phyloP scores from a whole-genome alignment of 1,284 basidiomycete species.

The Heterobasidion occidentale region DNA sequence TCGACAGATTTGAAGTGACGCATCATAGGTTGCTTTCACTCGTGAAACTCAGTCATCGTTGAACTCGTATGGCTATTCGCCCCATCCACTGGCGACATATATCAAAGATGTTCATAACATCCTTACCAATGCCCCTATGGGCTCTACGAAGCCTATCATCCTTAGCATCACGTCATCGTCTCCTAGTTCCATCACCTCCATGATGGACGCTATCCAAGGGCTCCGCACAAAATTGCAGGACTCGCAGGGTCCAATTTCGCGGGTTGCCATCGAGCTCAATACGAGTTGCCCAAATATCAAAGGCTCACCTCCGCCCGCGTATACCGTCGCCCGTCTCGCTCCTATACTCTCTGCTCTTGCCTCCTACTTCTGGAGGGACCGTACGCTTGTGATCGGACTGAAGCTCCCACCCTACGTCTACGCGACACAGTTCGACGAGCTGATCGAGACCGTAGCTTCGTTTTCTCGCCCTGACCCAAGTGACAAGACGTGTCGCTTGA shows the following conservation, averaged over 20 bases:
- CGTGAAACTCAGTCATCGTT: constrained; percentile 43
- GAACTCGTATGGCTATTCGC: constrained; percentile 80
- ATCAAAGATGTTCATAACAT: constrained; percentile 53
- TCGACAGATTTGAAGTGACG: neutral
- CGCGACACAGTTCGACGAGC: constrained; percentile 48
- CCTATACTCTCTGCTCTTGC: constrained; percentile 48
- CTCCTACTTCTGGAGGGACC: constrained; percentile 24
- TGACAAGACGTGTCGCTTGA: constrained; percentile 15
- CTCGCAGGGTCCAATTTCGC: constrained; percentile 18
- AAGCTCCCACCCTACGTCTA: constrained; percentile 78
- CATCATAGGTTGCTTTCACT: constrained; percentile 50
- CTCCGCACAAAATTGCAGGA: constrained; percentile 40
- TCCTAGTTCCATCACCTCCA: constrained; percentile 37
- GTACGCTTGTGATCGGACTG: constrained; percentile 48
- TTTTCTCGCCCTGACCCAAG: constrained; percentile 15
- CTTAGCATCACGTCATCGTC: constrained; percentile 64
- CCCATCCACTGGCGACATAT: constrained; percentile 57
- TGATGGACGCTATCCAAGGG: constrained; percentile 50
- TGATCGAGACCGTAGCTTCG: constrained; percentile 35
- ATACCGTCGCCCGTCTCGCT: constrained; percentile 36
- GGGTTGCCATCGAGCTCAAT: constrained; percentile 69
- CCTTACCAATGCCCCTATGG: constrained; percentile 24
- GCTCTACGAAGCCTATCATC: constrained; percentile 57
- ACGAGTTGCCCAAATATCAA: constrained; percentile 76
- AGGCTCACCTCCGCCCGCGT: constrained; percentile 55